phyloP scores from a whole-genome alignment of 177 flowering plant genomes.

The Vitis hybrid region DNA sequence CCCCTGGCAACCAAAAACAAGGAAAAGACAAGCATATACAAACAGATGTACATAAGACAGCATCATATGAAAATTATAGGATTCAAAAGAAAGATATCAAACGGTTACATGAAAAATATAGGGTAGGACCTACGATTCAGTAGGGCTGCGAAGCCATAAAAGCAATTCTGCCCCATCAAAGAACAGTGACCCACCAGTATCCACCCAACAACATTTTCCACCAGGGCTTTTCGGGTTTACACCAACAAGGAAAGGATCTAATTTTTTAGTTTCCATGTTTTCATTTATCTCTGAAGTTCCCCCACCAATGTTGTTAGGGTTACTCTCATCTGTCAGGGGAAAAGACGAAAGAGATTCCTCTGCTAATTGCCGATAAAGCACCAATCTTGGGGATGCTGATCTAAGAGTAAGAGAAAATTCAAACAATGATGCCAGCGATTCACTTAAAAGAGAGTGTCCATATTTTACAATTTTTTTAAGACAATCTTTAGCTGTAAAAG shows the following conservation, averaged over 20 bases:
- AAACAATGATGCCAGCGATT: slow-evolving; percentile 71
- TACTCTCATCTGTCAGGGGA: slow-evolving; percentile 55
- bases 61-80: background rate
- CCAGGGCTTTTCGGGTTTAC: slow-evolving; percentile 50
- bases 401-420: slow-evolving; percentile 82
- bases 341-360: slow-evolving; percentile 84
- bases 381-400: slow-evolving; percentile 91
- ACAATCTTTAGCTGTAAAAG: slow-evolving; percentile 72
- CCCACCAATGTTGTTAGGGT: slow-evolving; percentile 17
- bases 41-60: slow-evolving; percentile 1
- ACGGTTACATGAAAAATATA: background rate
- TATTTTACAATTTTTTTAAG: slow-evolving; percentile 51
- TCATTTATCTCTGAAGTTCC: slow-evolving; percentile 27
- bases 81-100: background rate
- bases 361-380: slow-evolving; percentile 82
- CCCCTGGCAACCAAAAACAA: slow-evolving; percentile 39
- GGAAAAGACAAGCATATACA: no score
- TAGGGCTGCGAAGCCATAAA: slow-evolving; percentile 53
- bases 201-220: slow-evolving; percentile 97
- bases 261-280: slow-evolving; percentile 19
- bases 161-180: slow-evolving; percentile 65
- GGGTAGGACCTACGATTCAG: slow-evolving; percentile 38
- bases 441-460: slow-evolving; percentile 59
- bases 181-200: slow-evolving; percentile 64
- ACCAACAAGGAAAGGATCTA: slow-evolving; percentile 51